Evolutionary conservation across 306 rosid species (phyloP).

Genomic region (Luffa aegyptiaca): DNA sequence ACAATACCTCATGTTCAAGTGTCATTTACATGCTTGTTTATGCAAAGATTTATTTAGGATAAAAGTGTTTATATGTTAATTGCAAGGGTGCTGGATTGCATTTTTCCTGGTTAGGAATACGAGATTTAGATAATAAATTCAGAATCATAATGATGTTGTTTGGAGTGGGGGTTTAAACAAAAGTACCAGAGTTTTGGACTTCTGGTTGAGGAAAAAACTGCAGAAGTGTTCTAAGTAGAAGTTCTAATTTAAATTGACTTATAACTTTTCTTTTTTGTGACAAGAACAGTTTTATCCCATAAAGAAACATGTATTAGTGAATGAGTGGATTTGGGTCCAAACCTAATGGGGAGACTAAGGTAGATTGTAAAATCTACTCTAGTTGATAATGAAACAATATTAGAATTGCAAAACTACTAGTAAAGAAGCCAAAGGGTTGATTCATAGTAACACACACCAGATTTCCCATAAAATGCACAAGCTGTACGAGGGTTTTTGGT

Average conservation of each 20-base stretch:
- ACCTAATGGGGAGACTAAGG: not conserved
- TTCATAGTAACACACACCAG: not conserved
- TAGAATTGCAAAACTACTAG: not conserved
- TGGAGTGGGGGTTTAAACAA: not conserved
- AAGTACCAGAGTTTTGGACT: not conserved
- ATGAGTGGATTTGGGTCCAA: not conserved
- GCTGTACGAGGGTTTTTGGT: not conserved
- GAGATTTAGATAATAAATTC: not conserved
- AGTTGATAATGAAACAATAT: no score
- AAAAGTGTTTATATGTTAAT: not conserved
- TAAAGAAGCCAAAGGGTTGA: not conserved
- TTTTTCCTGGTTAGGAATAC: not conserved
- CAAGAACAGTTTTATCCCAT: not conserved
- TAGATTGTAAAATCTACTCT: no score
- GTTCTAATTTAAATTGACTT: not conserved
- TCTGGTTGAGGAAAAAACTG: not conserved
- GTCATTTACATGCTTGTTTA: not conserved
- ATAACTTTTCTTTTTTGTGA: not conserved
- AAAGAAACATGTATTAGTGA: not conserved
- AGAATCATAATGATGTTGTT: not conserved
- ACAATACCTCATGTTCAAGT: not conserved
- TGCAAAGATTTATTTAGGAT: not conserved
- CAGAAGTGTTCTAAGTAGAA: not conserved
- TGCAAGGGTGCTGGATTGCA: not conserved
- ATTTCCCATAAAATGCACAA: not conserved